phyloP scores from a whole-genome alignment of 2,329 filamentous ascomycete species.

The Xylariaceae sp. region DNA sequence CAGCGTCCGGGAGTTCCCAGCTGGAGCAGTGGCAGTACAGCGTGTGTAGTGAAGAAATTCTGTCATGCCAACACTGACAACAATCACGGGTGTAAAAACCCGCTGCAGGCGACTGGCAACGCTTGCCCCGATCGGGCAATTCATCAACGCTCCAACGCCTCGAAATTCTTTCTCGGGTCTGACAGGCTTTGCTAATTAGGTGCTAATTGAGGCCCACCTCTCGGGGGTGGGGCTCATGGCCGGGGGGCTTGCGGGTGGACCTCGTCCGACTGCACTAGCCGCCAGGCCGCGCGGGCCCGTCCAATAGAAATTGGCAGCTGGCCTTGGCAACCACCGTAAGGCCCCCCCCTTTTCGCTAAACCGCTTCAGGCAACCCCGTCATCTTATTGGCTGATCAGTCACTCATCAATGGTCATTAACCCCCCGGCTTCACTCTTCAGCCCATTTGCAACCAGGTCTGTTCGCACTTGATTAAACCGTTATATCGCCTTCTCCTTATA shows the following conservation, averaged over 20 bases:
- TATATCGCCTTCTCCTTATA: not conserved
- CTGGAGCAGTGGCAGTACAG: too few species aligned
- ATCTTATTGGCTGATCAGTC: constrained; percentile 2
- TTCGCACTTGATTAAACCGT: not conserved
- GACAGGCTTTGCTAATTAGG: constrained; percentile 17
- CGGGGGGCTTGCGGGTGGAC: too few species aligned
- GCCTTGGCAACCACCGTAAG: not conserved
- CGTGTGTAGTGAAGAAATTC: not conserved
- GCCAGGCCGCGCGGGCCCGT: not conserved
- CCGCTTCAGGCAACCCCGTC: not conserved
- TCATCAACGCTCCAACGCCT: constrained; percentile 5
- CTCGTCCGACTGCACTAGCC: not conserved
- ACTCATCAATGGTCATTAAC: not conserved
- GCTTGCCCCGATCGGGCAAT: constrained; percentile 6
- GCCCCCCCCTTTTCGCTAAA: not conserved
- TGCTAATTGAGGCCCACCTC: not conserved
- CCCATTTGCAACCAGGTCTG: not conserved
- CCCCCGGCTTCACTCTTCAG: not conserved
- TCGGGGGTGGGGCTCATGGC: not conserved
- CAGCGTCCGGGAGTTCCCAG: too few species aligned
- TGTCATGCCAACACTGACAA: not conserved
- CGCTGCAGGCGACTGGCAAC: not conserved
- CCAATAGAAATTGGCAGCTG: not conserved
- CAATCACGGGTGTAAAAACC: constrained; percentile 7
- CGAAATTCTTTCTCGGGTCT: constrained; percentile 20